These are phyloP conservation scores for Colletotrichum sp. DNA, from an alignment of 2,329 filamentous ascomycete genomes.

Conservation along the genomic window DNA sequence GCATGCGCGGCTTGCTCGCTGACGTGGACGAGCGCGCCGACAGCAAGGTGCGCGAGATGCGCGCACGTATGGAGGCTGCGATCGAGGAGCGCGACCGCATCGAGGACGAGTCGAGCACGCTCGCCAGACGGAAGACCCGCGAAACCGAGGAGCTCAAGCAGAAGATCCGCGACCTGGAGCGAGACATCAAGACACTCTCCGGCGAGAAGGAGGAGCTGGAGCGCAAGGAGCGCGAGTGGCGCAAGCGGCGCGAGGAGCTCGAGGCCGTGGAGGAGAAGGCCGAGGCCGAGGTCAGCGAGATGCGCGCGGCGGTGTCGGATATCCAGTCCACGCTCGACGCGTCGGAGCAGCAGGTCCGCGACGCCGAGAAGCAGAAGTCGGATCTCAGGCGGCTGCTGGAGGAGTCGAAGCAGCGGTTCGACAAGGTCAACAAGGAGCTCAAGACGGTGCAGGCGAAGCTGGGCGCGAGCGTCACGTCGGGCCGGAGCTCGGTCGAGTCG, in stretches of 20 bases:
- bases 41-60: conserved; percentile 84
- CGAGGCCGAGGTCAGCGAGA: conserved; percentile 75
- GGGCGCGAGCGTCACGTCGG: conserved; percentile 33
- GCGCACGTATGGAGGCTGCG: conserved; percentile 84
- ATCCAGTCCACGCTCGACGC: conserved; percentile 84
- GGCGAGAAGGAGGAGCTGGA: conserved; percentile 83
- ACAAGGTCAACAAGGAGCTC: conserved; percentile 76
- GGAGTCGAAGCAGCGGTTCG: conserved; percentile 76
- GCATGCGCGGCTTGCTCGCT: conserved; percentile 86
- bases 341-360: conserved; percentile 81
- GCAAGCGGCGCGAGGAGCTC: conserved; percentile 74
- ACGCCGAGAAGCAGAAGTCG: conserved; percentile 81
- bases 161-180: conserved; percentile 82
- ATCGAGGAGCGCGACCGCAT: conserved; percentile 93
- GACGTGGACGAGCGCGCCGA: conserved; percentile 88
- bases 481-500: conserved; percentile 51
- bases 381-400: conserved; percentile 80
- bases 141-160: conserved; percentile 87
- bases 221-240: conserved; percentile 75
- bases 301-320: conserved; percentile 77
- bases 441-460: conserved; percentile 58
- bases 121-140: conserved; percentile 76
- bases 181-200: conserved; percentile 71
- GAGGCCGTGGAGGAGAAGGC: conserved; percentile 74
- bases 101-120: conserved; percentile 85